phyloP scores from a whole-genome alignment of 495 filamentous ascomycete genomes.

The Xylaria venustula region DNA sequence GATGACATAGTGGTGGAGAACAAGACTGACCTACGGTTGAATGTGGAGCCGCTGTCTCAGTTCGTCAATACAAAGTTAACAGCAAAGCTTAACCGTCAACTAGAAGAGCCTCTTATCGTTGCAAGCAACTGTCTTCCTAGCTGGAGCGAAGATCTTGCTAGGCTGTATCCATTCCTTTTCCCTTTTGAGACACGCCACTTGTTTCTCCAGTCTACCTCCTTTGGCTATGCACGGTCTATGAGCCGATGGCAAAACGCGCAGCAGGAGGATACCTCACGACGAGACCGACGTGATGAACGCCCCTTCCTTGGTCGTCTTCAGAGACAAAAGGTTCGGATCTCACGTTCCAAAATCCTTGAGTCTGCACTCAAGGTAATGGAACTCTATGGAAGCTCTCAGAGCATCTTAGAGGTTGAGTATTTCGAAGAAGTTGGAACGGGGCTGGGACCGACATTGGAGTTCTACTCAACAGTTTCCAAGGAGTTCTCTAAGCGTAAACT shows the following conservation, averaged over 20 bases:
- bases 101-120: slow-evolving; percentile 98
- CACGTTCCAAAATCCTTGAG: slow-evolving; percentile 86
- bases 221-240: slow-evolving; percentile 98
- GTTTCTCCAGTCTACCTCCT: slow-evolving; percentile 96
- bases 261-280: slow-evolving; percentile 70
- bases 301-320: slow-evolving; percentile 92
- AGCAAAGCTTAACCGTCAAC: slow-evolving; percentile 95
- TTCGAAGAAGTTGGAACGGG: slow-evolving; percentile 99
- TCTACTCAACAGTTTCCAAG: slow-evolving; percentile 96
- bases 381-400: slow-evolving; percentile 91
- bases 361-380: slow-evolving; percentile 99
- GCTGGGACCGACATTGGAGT: slow-evolving; percentile 93
- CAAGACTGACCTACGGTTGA: slow-evolving; percentile 66
- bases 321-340: slow-evolving; percentile 96
- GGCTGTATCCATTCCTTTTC: slow-evolving; percentile 96
- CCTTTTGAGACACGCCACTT: slow-evolving; percentile 97
- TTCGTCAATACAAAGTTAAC: slow-evolving; percentile 99
- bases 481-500: slow-evolving; percentile 97
- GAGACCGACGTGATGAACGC: slow-evolving; percentile 83
- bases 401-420: slow-evolving; percentile 95
- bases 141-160: slow-evolving; percentile 97
- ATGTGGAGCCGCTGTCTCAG: slow-evolving; percentile 80
- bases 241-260: slow-evolving; percentile 94
- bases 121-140: slow-evolving; percentile 93
- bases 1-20: slow-evolving; percentile 95